Evolutionary conservation across 106 monocot genomes (phyloP).

Genomic region (Dendrobium chrysotoxum): DNA sequence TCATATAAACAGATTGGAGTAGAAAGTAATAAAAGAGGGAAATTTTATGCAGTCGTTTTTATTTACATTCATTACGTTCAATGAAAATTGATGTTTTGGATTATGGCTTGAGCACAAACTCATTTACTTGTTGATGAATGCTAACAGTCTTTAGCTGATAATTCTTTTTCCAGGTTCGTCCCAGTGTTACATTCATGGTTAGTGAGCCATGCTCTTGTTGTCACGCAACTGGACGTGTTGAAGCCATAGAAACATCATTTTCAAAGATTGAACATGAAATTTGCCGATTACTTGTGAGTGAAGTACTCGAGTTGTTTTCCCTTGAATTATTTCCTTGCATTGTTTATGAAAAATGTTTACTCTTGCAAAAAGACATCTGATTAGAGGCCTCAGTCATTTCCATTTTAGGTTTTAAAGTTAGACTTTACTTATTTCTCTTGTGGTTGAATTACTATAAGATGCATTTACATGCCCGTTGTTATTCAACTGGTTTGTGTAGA

Average conservation of each 20-base stretch:
- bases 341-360: background rate
- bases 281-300: slow-evolving; percentile 76
- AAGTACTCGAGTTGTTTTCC: background rate
- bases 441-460: background rate
- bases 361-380: background rate
- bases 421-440: no score
- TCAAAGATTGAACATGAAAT: slow-evolving; percentile 98
- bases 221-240: slow-evolving; percentile 90
- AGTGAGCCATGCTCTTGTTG: slow-evolving; percentile 89
- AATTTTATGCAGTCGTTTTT: background rate
- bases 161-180: slow-evolving; percentile 60
- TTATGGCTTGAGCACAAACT: background rate
- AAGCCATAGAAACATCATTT: slow-evolving; percentile 90
- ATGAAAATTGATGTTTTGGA: no score
- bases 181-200: slow-evolving; percentile 91
- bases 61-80: background rate
- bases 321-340: background rate
- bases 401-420: no score
- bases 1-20: background rate
- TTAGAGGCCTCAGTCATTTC: background rate
- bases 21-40: background rate
- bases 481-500: background rate
- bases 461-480: background rate
- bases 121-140: background rate
- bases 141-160: background rate